phyloP scores from a whole-genome alignment of 2,329 filamentous ascomycete genomes.

The Pyrenophora teres region DNA sequence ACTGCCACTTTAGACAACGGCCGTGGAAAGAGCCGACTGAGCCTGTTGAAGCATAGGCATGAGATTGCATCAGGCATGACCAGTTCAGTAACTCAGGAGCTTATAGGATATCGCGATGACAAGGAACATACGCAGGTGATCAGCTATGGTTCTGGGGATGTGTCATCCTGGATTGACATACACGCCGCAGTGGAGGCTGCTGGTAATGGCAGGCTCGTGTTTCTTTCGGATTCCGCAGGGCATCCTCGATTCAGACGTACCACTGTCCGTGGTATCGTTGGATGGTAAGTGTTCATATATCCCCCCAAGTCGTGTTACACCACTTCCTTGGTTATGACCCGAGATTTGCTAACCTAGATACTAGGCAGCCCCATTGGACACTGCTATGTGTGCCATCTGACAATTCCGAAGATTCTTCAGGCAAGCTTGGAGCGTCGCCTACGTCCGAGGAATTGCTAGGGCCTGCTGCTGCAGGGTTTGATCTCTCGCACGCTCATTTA shows the following conservation, averaged over 20 bases:
- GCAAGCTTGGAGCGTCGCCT: conserved; percentile 53
- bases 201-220: conserved; percentile 74
- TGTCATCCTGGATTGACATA: conserved; percentile 93
- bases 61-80: conserved; percentile 91
- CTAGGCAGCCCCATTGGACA: conserved; percentile 81
- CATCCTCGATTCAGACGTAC: conserved; percentile 88
- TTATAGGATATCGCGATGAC: conserved; percentile 74
- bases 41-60: conserved; percentile 88
- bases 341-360: conserved; percentile 7
- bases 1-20: conserved; percentile 91
- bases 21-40: conserved; percentile 84
- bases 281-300: conserved; percentile 61
- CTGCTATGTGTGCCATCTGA: conserved; percentile 85
- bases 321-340: background rate
- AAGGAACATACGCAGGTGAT: conserved; percentile 57
- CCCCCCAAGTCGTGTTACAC: too few relatives aligned
- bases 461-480: conserved; percentile 62
- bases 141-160: conserved; percentile 84
- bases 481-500: conserved; percentile 79
- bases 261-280: conserved; percentile 85
- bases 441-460: conserved; percentile 59
- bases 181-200: conserved; percentile 76
- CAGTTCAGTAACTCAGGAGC: conserved; percentile 90
- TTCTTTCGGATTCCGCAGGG: conserved; percentile 90
- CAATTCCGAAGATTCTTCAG: conserved; percentile 60